Percentiles rank a stretch among this genome's conserved stretches.
Evolutionary conservation across 2,329 filamentous ascomycete genomes (phyloP).

Genomic region (Chaetoscypha palmicola): DNA sequence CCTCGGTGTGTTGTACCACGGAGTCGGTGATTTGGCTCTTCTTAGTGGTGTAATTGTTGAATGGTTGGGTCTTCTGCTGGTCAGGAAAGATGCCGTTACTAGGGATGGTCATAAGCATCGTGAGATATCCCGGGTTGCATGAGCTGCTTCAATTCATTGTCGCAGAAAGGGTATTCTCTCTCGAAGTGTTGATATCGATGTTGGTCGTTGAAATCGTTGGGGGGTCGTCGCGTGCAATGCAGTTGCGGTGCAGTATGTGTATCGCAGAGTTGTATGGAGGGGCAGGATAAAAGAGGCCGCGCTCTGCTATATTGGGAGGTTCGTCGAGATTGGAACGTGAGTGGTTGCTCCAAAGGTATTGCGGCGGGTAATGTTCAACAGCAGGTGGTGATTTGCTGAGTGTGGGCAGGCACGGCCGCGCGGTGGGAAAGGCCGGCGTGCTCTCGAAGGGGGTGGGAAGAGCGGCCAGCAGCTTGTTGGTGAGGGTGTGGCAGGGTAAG

Average conservation of each 20-base stretch:
- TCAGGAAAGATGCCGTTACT: slow-evolving; percentile 28
- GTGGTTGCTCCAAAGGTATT: slow-evolving; percentile 14
- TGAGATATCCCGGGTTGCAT: slow-evolving; percentile 29
- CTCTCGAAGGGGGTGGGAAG: neutral
- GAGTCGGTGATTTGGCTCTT: slow-evolving; percentile 13
- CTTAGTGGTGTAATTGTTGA: slow-evolving; percentile 17
- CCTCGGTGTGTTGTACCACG: slow-evolving; percentile 11
- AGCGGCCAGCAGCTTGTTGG: neutral
- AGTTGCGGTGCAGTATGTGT: slow-evolving; percentile 4
- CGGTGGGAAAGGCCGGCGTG: slow-evolving; percentile 7
- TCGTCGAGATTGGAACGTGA: slow-evolving; percentile 18
- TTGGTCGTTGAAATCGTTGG: neutral
- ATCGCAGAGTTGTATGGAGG: slow-evolving; percentile 18
- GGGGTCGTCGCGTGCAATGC: slow-evolving; percentile 12
- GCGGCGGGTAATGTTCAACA: slow-evolving; percentile 18
- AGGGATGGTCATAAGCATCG: slow-evolving; percentile 46
- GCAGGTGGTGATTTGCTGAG: slow-evolving; percentile 16
- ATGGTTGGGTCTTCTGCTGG: slow-evolving; percentile 23
- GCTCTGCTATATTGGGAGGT: slow-evolving; percentile 19
- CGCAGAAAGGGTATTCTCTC: slow-evolving; percentile 11
- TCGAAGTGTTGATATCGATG: neutral
- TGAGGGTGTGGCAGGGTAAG: neutral
- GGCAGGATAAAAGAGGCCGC: slow-evolving; percentile 15
- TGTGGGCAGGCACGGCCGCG: slow-evolving; percentile 12
- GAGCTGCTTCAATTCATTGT: slow-evolving; percentile 20